These are phyloP conservation scores for Fusarium camptoceras DNA, from an alignment of 2,329 filamentous ascomycete species.

Conservation along the genomic window DNA sequence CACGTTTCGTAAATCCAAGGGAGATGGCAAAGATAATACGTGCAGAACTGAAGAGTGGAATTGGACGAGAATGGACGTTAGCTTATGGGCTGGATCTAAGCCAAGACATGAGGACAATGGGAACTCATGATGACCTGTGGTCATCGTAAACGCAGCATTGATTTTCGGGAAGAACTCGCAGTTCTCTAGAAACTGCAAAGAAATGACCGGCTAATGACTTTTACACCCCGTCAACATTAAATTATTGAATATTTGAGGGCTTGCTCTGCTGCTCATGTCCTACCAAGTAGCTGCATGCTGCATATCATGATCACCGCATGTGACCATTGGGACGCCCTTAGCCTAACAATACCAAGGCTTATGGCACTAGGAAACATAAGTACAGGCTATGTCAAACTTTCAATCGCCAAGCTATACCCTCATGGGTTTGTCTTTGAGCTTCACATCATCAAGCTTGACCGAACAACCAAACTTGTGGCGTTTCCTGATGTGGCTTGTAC, in stretches of 20 bases:
- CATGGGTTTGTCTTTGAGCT: conserved; percentile 11
- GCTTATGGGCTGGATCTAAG: conserved; percentile 9
- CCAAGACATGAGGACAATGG: not conserved
- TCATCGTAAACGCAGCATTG: not conserved
- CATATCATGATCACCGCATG: conserved; percentile 29
- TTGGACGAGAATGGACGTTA: not conserved
- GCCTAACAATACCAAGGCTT: too few species aligned
- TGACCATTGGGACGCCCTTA: not conserved
- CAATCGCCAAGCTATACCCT: not conserved
- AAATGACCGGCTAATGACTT: too few species aligned
- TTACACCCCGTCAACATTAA: not conserved
- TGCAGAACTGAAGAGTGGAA: not conserved
- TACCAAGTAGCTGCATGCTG: conserved; percentile 19
- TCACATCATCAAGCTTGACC: not conserved
- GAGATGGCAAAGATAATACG: not conserved
- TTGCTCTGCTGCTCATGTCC: not conserved
- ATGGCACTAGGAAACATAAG: not conserved
- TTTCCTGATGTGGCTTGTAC: conserved; percentile 12
- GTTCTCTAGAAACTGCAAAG: not conserved
- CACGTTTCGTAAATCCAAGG: not conserved
- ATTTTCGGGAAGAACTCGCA: not conserved
- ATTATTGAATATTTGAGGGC: not conserved
- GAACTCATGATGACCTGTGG: conserved; percentile 18
- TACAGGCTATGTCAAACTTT: not conserved
- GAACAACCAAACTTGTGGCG: conserved; percentile 5